A percentile compares a stretch with the other conserved stretches of the same genome.
Evolutionary conservation across 176 grass and related monocot species (phyloP).

Genomic region (Avena sativa): DNA sequence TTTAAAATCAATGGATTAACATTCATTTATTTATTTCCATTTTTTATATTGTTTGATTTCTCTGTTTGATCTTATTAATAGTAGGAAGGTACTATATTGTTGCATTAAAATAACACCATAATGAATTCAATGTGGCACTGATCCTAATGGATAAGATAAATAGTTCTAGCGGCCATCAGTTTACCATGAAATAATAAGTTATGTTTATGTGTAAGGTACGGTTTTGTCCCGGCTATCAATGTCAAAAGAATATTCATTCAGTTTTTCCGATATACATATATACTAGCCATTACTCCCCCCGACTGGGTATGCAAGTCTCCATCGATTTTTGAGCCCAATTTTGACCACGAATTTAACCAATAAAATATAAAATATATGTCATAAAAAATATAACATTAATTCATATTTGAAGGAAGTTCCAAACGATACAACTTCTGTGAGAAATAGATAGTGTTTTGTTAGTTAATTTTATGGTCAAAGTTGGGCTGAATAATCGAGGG

Average conservation of each 20-base stretch:
- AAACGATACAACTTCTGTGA: no score
- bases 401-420: no score
- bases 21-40: neutral
- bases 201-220: neutral
- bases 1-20: neutral
- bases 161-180: neutral
- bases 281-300: neutral
- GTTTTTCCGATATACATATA: neutral
- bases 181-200: neutral
- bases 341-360: no score
- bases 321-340: no score
- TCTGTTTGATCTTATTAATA: neutral
- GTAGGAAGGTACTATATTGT: neutral
- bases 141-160: neutral
- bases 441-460: no score
- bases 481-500: no score
- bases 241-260: neutral
- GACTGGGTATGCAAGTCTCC: no score
- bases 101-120: neutral
- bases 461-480: no score
- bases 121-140: neutral
- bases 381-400: no score
- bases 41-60: neutral
- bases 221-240: neutral
- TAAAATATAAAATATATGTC: no score